Conservation (phyloP, 495 filamentous ascomycete genomes). For the Xylaria nigripes region DNA sequence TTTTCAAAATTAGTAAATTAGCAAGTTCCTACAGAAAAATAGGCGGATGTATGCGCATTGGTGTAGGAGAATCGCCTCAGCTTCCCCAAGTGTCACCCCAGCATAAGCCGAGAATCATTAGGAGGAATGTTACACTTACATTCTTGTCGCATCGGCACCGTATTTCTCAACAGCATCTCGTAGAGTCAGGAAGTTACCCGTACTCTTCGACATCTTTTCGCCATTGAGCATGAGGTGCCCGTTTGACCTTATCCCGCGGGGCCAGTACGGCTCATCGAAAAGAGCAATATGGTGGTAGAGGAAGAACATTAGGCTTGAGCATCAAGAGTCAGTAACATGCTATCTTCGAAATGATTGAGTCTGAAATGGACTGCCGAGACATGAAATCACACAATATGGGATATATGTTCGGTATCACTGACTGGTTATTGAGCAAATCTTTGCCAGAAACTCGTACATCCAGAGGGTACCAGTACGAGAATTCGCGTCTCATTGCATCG, state of each 20-base stretch:
- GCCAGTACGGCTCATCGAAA: slow-evolving; percentile 82
- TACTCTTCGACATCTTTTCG: slow-evolving; percentile 94
- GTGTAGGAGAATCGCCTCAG: neutral
- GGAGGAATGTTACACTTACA: slow-evolving; percentile 28
- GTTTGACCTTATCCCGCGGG: slow-evolving; percentile 72
- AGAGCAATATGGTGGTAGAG: slow-evolving; percentile 91
- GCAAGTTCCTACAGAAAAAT: neutral
- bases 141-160: slow-evolving; percentile 83
- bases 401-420: neutral
- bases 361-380: slow-evolving; percentile 40
- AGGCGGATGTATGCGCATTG: neutral
- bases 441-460: slow-evolving; percentile 80
- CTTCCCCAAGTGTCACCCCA: too few species aligned
- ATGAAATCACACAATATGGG: neutral
- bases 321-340: neutral
- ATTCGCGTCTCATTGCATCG: slow-evolving; percentile 73
- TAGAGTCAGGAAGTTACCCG: slow-evolving; percentile 92
- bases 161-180: slow-evolving; percentile 82
- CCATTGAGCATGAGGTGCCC: slow-evolving; percentile 91
- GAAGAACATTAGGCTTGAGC: slow-evolving; percentile 69
- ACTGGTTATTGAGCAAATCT: slow-evolving; percentile 73
- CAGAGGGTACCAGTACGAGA: slow-evolving; percentile 94
- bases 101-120: neutral
- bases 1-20: neutral
- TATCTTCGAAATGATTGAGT: neutral